A percentile compares a stretch with the other conserved stretches of the same genome.
These are phyloP conservation scores for Phallus indusiatus DNA, from an alignment of 768 basidiomycete species.

Conservation along the genomic window DNA sequence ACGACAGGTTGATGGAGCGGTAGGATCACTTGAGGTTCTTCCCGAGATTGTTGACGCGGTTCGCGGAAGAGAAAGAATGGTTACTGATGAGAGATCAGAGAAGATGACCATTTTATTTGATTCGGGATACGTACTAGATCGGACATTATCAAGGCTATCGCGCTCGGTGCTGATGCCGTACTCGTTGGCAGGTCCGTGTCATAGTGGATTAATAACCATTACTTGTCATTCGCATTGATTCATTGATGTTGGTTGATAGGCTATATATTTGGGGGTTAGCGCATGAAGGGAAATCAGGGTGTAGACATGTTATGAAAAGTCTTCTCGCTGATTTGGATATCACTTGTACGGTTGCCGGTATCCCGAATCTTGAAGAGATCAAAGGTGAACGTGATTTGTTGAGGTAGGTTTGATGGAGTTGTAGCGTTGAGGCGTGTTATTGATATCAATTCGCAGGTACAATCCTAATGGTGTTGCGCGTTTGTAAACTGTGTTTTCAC, in stretches of 20 bases:
- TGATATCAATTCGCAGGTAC: conserved; percentile 9
- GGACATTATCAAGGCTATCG: conserved; percentile 49
- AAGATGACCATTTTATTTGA: conserved; percentile 45
- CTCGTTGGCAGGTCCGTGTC: conserved; percentile 30
- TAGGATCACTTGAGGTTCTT: conserved; percentile 39
- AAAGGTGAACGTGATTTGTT: conserved; percentile 11
- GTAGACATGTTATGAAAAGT: conserved; percentile 44
- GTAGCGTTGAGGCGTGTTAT: conserved; percentile 11
- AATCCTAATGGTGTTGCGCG: conserved; percentile 23
- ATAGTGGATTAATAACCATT: background rate
- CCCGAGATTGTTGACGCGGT: conserved; percentile 42
- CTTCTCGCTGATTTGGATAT: conserved; percentile 39
- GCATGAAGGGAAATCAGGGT: conserved; percentile 42
- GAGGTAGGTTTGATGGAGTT: conserved; percentile 25
- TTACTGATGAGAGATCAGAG: background rate
- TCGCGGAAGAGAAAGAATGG: conserved; percentile 31
- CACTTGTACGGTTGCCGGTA: conserved; percentile 34
- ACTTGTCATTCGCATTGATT: background rate
- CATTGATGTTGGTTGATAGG: background rate
- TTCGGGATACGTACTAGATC: conserved; percentile 41
- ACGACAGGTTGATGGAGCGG: conserved; percentile 47
- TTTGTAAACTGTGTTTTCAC: no score
- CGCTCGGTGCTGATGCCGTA: conserved; percentile 45
- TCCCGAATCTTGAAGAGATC: conserved; percentile 15
- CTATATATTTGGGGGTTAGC: conserved; percentile 44